Evolutionary conservation across 2,329 filamentous ascomycete species (phyloP).

Genomic region (Massarina eburnea): DNA sequence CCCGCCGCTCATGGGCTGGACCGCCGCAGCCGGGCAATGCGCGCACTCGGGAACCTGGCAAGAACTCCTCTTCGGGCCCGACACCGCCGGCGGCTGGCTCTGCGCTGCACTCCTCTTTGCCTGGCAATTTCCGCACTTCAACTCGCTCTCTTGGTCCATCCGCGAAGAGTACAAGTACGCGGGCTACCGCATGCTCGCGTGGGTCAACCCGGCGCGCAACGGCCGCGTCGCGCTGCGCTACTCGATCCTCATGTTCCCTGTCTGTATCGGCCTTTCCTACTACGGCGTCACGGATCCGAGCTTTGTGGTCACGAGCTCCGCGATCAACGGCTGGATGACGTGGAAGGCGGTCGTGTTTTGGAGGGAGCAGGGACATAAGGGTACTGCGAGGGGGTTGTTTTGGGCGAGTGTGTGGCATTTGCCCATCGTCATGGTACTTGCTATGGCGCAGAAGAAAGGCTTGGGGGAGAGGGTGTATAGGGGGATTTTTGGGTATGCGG

Average conservation of each 20-base stretch:
- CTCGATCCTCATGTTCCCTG: slow-evolving; percentile 79
- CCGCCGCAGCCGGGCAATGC: slow-evolving; percentile 85
- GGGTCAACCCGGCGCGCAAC: slow-evolving; percentile 84
- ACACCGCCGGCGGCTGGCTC: slow-evolving; percentile 81
- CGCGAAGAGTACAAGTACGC: slow-evolving; percentile 81
- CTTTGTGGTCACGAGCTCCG: slow-evolving; percentile 77
- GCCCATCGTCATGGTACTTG: slow-evolving; percentile 84
- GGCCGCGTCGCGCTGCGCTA: slow-evolving; percentile 86
- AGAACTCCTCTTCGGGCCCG: slow-evolving; percentile 72
- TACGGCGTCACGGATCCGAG: slow-evolving; percentile 81
- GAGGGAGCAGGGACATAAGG: slow-evolving; percentile 73
- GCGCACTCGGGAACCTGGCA: slow-evolving; percentile 67
- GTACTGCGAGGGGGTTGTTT: slow-evolving; percentile 81
- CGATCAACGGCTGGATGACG: slow-evolving; percentile 84
- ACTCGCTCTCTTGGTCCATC: slow-evolving; percentile 86
- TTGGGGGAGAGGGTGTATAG: slow-evolving; percentile 36
- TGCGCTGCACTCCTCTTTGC: slow-evolving; percentile 82
- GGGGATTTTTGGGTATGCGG: slow-evolving; percentile 33
- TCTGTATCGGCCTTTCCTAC: slow-evolving; percentile 79
- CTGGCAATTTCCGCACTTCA: slow-evolving; percentile 99
- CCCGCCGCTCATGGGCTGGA: slow-evolving; percentile 97
- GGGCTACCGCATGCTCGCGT: slow-evolving; percentile 73
- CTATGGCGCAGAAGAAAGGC: slow-evolving; percentile 90
- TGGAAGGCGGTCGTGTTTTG: slow-evolving; percentile 81
- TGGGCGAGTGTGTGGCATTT: slow-evolving; percentile 99